Conservation (phyloP, 352 stramenopile species). For the Phytophthora cryptogea region DNA sequence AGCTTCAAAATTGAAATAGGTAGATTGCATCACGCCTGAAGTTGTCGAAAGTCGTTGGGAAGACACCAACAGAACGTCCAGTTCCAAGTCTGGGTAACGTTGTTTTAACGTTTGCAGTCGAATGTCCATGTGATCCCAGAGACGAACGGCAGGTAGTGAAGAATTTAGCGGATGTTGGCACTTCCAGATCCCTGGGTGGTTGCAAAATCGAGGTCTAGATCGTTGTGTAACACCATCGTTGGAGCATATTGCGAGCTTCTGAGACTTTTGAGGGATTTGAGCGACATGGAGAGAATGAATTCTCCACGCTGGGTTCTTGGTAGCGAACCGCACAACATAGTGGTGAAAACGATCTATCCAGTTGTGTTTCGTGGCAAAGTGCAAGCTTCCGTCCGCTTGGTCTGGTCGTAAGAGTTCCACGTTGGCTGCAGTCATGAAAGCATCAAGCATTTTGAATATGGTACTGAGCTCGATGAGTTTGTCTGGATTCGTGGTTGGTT, state of each 20-base stretch:
- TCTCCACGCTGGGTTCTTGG: slow-evolving; percentile 18
- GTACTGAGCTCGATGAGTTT: slow-evolving; percentile 26
- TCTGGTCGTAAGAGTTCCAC: not conserved
- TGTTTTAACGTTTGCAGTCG: slow-evolving; percentile 20
- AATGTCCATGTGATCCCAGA: slow-evolving; percentile 39
- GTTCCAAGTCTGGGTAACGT: slow-evolving; percentile 29
- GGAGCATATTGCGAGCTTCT: slow-evolving; percentile 13
- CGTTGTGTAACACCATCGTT: slow-evolving; percentile 1
- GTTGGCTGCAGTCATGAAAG: slow-evolving; percentile 19
- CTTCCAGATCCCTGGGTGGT: slow-evolving; percentile 26
- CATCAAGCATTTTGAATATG: slow-evolving; percentile 46
- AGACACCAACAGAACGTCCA: slow-evolving; percentile 35
- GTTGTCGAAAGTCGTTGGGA: slow-evolving; percentile 16
- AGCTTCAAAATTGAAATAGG: slow-evolving; percentile 15
- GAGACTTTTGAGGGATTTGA: not conserved
- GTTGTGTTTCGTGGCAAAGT: slow-evolving; percentile 36
- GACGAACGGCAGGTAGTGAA: slow-evolving; percentile 12
- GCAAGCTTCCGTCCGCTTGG: not conserved
- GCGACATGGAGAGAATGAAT: slow-evolving; percentile 28
- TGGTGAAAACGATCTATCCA: slow-evolving; percentile 51
- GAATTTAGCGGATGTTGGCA: slow-evolving; percentile 17
- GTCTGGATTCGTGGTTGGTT: slow-evolving; percentile 11
- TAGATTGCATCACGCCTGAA: slow-evolving; percentile 2
- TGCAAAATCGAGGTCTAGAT: slow-evolving; percentile 29
- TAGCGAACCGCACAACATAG: slow-evolving; percentile 21